Base-by-base conservation (phyloP, 495 filamentous ascomycete genomes). In the Aspergillus sparsus region DNA sequence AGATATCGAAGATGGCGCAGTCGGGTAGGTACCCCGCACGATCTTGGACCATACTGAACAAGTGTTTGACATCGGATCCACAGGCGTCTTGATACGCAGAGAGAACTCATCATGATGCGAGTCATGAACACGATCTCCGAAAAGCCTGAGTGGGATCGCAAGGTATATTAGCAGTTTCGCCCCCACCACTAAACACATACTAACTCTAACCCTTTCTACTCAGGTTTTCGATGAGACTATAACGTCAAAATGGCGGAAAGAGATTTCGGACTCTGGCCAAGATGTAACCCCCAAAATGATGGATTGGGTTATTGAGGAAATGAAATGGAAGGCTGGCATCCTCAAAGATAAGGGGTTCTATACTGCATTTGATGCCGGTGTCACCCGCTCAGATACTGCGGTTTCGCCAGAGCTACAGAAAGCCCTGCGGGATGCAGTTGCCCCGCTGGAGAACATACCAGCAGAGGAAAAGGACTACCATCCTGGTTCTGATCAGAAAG, bases 291-390 rank as follows among this genome's bases (percentile, higher is more conserved):
- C 68, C 7, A 70, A 70, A 9, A 83, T 85, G 80, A 72, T 82
- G 56, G 73, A 83, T 16, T 78, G 74, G 64, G 74, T 82, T 58
- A 72, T 84, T 53, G 58, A 67, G 32, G 83, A 86, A 55, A 66
- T 84, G 11, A 73, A 73, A 9, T 77, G 77, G 55, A 83, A 81
- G 53, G 74, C 74, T 5, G 58, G 15, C 42, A 13, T 15, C 18
- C 11, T 46, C 7, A 7, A 13, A 46, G 18, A 16, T 3, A 13
- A 13, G 42, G 42, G 11, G 2, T 46, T 16, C 3, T 46, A 8
- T 3, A 13, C 21, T 16, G 11, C 0, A 13, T 46, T n/a, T 16
- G 42, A 46, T 16, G 12, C 34, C 0, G 56, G 34, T 4, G 33
- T 60, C 15, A 49, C 53, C 9, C 52, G 53, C 45, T 60, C 57